Evolutionary conservation across 2,329 filamentous ascomycete genomes (phyloP).

Genomic region (Verticillium albo-atrum): DNA sequence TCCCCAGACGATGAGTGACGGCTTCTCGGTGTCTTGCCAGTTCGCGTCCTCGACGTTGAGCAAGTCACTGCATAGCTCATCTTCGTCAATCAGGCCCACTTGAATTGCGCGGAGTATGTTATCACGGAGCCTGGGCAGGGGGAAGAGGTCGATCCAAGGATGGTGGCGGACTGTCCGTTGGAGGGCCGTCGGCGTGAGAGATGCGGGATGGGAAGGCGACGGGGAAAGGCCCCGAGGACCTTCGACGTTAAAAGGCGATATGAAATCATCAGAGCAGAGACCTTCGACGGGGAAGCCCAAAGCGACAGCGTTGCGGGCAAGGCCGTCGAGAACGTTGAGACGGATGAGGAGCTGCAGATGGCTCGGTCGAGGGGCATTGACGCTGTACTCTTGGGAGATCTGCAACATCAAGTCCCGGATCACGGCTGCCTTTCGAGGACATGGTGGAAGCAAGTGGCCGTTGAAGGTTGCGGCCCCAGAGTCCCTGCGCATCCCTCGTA

Average conservation of each 20-base stretch:
- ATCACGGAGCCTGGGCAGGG: constrained; percentile 26
- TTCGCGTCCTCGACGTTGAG: neutral
- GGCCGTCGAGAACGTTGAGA: constrained; percentile 11
- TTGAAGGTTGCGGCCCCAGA: neutral
- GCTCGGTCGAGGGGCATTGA: constrained; percentile 4
- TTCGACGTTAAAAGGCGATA: constrained; percentile 5
- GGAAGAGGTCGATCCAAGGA: constrained; percentile 31
- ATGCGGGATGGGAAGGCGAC: neutral
- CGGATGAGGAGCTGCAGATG: constrained; percentile 6
- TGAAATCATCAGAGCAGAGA: constrained; percentile 10
- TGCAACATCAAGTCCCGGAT: neutral
- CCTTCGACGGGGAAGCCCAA: constrained; percentile 6
- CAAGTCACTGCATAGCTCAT: constrained; percentile 8
- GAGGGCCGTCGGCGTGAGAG: constrained; percentile 22
- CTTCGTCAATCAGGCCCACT: constrained; percentile 12
- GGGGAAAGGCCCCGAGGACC: constrained; percentile 2
- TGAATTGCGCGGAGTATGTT: constrained; percentile 18
- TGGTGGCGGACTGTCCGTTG: constrained; percentile 24
- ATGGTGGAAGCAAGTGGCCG: neutral
- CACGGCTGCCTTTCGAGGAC: neutral
- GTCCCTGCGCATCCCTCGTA: too few species aligned
- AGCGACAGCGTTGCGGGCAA: constrained; percentile 6
- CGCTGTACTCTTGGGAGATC: neutral
- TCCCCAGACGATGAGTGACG: constrained; percentile 40
- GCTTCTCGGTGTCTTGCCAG: neutral